Conservation (phyloP, 1,139 yeast genomes). For the Yamadazyma songkhlaensis region DNA sequence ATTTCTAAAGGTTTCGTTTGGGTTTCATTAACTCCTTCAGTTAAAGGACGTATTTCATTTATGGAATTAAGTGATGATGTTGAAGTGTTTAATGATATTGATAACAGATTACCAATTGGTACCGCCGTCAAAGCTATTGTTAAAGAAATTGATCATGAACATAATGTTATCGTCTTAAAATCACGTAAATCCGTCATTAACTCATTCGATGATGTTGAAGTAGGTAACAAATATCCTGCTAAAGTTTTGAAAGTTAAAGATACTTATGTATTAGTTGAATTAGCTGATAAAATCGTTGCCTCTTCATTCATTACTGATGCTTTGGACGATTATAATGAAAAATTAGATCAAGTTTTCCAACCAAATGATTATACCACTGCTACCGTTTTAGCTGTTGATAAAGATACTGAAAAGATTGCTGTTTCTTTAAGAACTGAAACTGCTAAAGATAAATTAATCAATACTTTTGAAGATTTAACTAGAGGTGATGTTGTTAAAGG, state of each 20-base stretch:
- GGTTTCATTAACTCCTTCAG: conserved; percentile 67
- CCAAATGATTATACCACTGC: conserved; percentile 62
- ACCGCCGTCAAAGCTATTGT: conserved; percentile 63
- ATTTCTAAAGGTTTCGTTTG: conserved; percentile 55
- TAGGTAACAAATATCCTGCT: conserved; percentile 64
- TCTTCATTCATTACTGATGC: conserved; percentile 77
- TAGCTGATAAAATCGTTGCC: conserved; percentile 62
- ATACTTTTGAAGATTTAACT: conserved; percentile 51
- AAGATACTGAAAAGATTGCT: conserved; percentile 53
- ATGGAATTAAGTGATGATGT: conserved; percentile 63
- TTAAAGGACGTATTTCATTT: conserved; percentile 66
- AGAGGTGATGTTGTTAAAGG: conserved; percentile 78
- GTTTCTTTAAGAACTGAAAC: conserved; percentile 59
- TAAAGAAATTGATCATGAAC: conserved; percentile 51
- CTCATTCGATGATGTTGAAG: conserved; percentile 49
- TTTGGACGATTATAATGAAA: conserved; percentile 61
- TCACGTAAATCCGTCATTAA: conserved; percentile 45
- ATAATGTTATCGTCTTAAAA: conserved; percentile 47
- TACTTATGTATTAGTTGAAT: conserved; percentile 61
- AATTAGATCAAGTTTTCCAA: conserved; percentile 51
- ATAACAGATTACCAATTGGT: conserved; percentile 64
- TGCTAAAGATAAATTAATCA: conserved; percentile 54
- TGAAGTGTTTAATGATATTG: conserved; percentile 49
- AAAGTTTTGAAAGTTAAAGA: conserved; percentile 62
- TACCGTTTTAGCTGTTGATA: conserved; percentile 55